phyloP scores from a whole-genome alignment of 1,284 basidiomycete genomes.

The Ceratobasidium sp. region DNA sequence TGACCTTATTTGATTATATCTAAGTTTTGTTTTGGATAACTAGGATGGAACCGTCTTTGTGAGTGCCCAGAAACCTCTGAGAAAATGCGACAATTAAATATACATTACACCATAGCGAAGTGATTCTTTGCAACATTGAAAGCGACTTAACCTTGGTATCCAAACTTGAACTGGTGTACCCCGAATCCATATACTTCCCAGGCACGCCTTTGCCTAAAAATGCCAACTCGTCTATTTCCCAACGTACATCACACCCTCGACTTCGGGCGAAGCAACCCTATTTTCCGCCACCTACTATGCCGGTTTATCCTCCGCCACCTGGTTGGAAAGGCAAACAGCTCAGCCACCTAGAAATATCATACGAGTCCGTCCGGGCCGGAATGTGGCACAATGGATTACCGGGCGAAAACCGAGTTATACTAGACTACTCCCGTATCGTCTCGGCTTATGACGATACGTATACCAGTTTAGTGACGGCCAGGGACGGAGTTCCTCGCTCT shows the following conservation, averaged over 20 bases:
- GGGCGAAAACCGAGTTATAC: slow-evolving; percentile 53
- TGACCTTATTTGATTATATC: no score
- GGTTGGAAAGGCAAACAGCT: slow-evolving; percentile 40
- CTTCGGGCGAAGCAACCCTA: background rate
- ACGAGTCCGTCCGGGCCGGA: slow-evolving; percentile 51
- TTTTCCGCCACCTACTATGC: slow-evolving; percentile 15
- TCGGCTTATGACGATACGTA: slow-evolving; percentile 56
- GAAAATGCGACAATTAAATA: background rate
- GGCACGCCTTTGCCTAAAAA: background rate
- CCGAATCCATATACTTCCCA: background rate
- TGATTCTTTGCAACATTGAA: slow-evolving; percentile 60
- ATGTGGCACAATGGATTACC: slow-evolving; percentile 56
- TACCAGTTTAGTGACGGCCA: slow-evolving; percentile 50
- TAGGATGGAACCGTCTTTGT: slow-evolving; percentile 62
- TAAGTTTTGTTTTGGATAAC: no score
- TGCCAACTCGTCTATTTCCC: background rate
- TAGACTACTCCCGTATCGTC: slow-evolving; percentile 54
- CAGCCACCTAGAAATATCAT: slow-evolving; percentile 9
- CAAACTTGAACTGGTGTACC: slow-evolving; percentile 41
- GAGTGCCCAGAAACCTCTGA: slow-evolving; percentile 42
- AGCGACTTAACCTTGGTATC: slow-evolving; percentile 54
- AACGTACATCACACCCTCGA: background rate
- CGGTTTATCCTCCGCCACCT: slow-evolving; percentile 28
- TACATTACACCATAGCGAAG: slow-evolving; percentile 52
- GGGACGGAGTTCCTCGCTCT: slow-evolving; percentile 48